phyloP scores from a whole-genome alignment of 306 rosid genomes.

The Psophocarpus tetragonolobus region DNA sequence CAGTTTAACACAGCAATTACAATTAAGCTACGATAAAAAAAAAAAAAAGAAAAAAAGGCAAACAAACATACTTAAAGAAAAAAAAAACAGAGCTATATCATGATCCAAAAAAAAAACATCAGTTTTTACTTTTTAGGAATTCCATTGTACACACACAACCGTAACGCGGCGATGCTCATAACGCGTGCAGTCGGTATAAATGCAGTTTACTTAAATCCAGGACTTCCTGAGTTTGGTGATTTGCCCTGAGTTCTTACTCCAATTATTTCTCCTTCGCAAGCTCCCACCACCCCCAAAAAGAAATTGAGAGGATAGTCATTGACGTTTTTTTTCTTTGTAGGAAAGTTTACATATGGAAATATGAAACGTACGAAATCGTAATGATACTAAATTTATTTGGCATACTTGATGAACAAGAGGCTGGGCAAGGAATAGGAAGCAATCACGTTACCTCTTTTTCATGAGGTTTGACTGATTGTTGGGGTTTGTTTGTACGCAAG shows the following conservation, averaged over 20 bases:
- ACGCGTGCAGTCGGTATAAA: neutral
- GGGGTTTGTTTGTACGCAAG: conserved; percentile 68
- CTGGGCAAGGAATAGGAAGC: neutral
- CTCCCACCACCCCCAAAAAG: neutral
- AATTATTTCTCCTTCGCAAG: neutral
- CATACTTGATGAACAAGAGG: neutral
- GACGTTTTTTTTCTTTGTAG: neutral
- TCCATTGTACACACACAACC: neutral
- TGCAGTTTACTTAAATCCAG: neutral
- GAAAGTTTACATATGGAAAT: neutral
- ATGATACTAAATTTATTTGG: neutral
- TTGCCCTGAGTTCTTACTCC: neutral
- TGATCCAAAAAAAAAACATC: neutral
- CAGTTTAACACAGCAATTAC: neutral
- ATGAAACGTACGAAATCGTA: neutral
- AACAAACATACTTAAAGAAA: neutral
- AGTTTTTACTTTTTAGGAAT: neutral
- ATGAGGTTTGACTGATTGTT: conserved; percentile 71
- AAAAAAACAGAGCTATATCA: neutral
- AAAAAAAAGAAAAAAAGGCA: neutral
- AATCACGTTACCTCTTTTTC: conserved; percentile 69
- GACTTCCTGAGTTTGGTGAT: neutral
- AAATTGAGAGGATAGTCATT: neutral
- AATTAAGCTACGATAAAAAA: conserved; percentile 11
- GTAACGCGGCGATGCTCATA: neutral